phyloP scores from a whole-genome alignment of 768 basidiomycete species.

The Peribolospora kevripleyi region DNA sequence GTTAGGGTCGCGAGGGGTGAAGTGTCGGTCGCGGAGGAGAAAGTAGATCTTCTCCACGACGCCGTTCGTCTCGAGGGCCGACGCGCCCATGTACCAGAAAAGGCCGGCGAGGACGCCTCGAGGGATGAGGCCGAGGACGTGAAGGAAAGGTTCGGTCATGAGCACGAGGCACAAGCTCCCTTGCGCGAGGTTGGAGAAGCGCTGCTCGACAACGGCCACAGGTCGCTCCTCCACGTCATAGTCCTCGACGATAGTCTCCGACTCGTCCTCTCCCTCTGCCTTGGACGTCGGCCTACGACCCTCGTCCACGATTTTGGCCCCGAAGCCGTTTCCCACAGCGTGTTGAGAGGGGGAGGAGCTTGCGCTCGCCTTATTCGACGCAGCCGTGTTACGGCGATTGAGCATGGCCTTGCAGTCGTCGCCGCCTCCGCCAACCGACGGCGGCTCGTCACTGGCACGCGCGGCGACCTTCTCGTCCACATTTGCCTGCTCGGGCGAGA shows the following conservation, averaged over 20 bases:
- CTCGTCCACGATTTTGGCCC: too few species aligned
- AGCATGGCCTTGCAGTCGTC: neutral
- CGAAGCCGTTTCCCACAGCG: neutral
- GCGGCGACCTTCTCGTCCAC: too few species aligned
- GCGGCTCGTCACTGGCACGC: too few species aligned
- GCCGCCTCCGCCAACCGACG: neutral
- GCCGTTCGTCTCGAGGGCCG: conserved; percentile 54
- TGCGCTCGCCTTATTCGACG: neutral
- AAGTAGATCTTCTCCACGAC: conserved; percentile 60
- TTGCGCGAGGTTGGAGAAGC: conserved; percentile 74
- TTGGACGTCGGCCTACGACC: too few species aligned
- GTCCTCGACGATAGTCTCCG: conserved; percentile 4
- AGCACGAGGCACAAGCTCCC: conserved; percentile 54
- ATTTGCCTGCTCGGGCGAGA: too few species aligned
- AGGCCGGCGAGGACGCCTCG: conserved; percentile 25
- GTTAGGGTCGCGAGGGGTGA: conserved; percentile 27
- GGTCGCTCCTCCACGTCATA: neutral
- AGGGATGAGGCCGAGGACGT: conserved; percentile 53
- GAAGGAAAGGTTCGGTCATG: conserved; percentile 57
- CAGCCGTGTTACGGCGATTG: too few species aligned
- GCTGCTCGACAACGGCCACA: conserved; percentile 51
- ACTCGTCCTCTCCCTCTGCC: neutral
- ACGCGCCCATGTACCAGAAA: conserved; percentile 40
- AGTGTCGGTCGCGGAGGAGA: conserved; percentile 42
- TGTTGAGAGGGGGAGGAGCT: neutral